A percentile compares a stretch with the other conserved stretches of the same genome.
These are phyloP conservation scores for Hypoxylon sp. DNA, from an alignment of 2,329 filamentous ascomycete genomes.

Conservation along the genomic window DNA sequence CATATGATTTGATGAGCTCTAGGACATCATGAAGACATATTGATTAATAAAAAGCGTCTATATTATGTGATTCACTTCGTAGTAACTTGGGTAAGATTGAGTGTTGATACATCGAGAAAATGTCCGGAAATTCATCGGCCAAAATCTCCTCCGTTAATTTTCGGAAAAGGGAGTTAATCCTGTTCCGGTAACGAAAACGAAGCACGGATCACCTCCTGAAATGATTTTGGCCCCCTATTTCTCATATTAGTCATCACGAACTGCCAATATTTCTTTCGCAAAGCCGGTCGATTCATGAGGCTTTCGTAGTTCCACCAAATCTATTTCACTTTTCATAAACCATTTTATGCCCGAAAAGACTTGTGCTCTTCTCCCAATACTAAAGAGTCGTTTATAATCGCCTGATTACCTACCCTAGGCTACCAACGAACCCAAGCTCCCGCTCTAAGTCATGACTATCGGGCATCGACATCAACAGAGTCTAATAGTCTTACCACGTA, in stretches of 20 bases:
- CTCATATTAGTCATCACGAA: conserved; percentile 26
- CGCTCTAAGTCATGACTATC: too few species aligned
- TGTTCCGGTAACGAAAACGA: neutral
- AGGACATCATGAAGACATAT: conserved; percentile 19
- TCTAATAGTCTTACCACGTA: neutral
- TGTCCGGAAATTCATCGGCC: conserved; percentile 21
- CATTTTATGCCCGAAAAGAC: too few species aligned
- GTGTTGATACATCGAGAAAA: conserved; percentile 4
- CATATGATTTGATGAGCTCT: neutral
- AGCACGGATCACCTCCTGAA: too few species aligned
- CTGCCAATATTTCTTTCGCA: neutral
- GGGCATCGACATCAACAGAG: conserved; percentile 1
- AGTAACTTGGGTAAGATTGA: conserved; percentile 5
- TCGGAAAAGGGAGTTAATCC: conserved; percentile 19
- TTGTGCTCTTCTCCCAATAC: too few species aligned
- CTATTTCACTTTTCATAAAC: too few species aligned
- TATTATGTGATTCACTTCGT: conserved; percentile 17
- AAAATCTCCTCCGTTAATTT: conserved; percentile 1
- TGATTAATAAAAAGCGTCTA: conserved; percentile 9
- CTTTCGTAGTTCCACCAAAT: too few species aligned
- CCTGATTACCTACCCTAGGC: too few species aligned
- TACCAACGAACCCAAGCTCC: too few species aligned
- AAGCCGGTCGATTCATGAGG: too few species aligned
- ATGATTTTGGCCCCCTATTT: too few species aligned
- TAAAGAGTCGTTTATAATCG: too few species aligned